Conservation (phyloP, 805 yeast species). For the Cyberlindnera euphorbiiphila region DNA sequence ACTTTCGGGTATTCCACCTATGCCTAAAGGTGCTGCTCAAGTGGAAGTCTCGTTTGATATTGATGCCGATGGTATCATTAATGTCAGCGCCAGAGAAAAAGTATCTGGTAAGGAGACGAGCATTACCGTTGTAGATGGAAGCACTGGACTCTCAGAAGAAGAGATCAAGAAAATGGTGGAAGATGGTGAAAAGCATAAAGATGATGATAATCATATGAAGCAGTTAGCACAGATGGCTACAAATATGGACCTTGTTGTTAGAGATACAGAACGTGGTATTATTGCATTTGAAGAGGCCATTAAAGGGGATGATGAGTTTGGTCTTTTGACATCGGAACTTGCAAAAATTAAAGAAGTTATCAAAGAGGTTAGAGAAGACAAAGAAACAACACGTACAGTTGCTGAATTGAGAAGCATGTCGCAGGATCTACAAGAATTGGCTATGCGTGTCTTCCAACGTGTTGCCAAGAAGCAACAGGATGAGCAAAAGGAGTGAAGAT, state of each 20-base stretch:
- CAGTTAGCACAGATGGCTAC: conserved; percentile 70
- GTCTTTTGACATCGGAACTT: conserved; percentile 40
- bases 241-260: conserved; percentile 71
- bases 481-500: not conserved
- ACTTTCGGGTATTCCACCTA: conserved; percentile 66
- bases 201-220: conserved; percentile 54
- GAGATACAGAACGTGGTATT: conserved; percentile 86
- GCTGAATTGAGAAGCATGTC: conserved; percentile 67
- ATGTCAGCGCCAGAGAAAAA: conserved; percentile 77
- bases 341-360: conserved; percentile 59
- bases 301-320: conserved; percentile 49
- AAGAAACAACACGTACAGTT: conserved; percentile 52
- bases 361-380: conserved; percentile 61
- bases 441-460: conserved; percentile 68
- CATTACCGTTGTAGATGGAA: conserved; percentile 60
- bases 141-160: conserved; percentile 63
- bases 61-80: conserved; percentile 80
- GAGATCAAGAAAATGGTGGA: conserved; percentile 61
- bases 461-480: conserved; percentile 22
- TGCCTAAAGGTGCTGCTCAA: conserved; percentile 79
- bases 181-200: conserved; percentile 63
- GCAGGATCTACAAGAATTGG: conserved; percentile 69
- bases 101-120: conserved; percentile 76
- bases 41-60: conserved; percentile 73
- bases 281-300: conserved; percentile 56